Percentiles rank a stretch among this genome's conserved stretches.
phyloP scores from a whole-genome alignment of 2,329 filamentous ascomycete species.

The Fusarium sp. region DNA sequence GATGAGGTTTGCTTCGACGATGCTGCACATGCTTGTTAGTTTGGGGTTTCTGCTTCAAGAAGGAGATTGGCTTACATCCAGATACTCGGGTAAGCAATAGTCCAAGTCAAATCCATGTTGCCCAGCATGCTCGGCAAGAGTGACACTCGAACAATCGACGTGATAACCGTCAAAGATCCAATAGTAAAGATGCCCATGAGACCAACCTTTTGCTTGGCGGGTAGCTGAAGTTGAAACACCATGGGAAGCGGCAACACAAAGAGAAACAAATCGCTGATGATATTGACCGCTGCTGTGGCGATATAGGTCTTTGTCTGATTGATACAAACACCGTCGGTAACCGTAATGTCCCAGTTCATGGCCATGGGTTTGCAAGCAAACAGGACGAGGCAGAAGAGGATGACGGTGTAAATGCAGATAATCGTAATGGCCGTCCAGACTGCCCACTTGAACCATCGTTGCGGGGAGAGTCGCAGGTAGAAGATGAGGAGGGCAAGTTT shows the following conservation, averaged over 20 bases:
- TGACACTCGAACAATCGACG: slow-evolving; percentile 50
- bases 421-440: slow-evolving; percentile 51
- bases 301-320: slow-evolving; percentile 63
- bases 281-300: slow-evolving; percentile 61
- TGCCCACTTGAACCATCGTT: slow-evolving; percentile 51
- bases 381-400: slow-evolving; percentile 53
- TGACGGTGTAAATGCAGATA: slow-evolving; percentile 51
- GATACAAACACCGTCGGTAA: slow-evolving; percentile 57
- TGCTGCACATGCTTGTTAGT: slow-evolving; percentile 9
- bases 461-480: slow-evolving; percentile 55
- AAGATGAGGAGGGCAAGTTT: slow-evolving; percentile 57
- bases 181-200: slow-evolving; percentile 60
- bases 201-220: slow-evolving; percentile 61
- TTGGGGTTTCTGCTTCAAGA: accelerated
- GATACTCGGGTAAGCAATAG: slow-evolving; percentile 46
- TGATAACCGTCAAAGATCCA: slow-evolving; percentile 55
- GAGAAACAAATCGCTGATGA: slow-evolving; percentile 62
- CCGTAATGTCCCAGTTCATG: slow-evolving; percentile 49
- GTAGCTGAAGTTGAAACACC: slow-evolving; percentile 60
- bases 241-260: slow-evolving; percentile 62
- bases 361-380: slow-evolving; percentile 55
- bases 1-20: slow-evolving; percentile 57
- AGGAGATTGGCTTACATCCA: slow-evolving; percentile 47
- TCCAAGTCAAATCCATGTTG: slow-evolving; percentile 49
- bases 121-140: slow-evolving; percentile 49